Base-by-base conservation (phyloP, 1,284 basidiomycete genomes). In the Trichosporon ovoides region DNA sequence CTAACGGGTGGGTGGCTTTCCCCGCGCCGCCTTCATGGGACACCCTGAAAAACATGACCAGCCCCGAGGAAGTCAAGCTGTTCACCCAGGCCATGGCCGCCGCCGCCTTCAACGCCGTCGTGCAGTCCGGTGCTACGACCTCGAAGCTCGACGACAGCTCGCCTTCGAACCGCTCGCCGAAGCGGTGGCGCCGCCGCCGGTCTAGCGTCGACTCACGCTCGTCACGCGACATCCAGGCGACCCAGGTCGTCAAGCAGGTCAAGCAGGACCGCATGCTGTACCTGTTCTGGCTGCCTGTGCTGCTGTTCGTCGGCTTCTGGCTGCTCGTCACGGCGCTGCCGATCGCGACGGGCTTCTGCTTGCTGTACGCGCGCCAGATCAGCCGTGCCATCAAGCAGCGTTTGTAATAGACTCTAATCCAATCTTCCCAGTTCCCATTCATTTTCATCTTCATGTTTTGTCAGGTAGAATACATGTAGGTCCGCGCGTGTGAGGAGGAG, bases 201-300 rank as follows among this genome's bases (percentile, higher is more conserved):
- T 22, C 58, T 3, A 63, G 58, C 40, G 53, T 43, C 34, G 61
- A 60, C 52, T 63, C 61, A 31, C 54, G 54, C 13, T 58, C 61
- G 31, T 58, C 56, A 3, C 52, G 58, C 7, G 52, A 57, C 31
- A 36, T 58, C 9, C 58, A 55, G 24, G 53, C 56, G 20, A 57
- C 51, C 35, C 59, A 70, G 56, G 59, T 69, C 13, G 66, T 68
- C 34, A 63, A 67, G 56, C 68, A 70, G 38, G 70, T 73, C 52
- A 73, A 72, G 61, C 91, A 89, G 76, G 92, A 97, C 75, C 85
- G 86, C 50, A 96, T 97, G 93, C 83, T 97, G 51, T 77, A 93
- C 53, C 78, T 90, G 57, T 96, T 97, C 82, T 97, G 93, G 93
- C 82, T 96, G 66, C 93, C 93, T 3, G 89, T 94, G 64, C 80